Evolutionary conservation across 1,284 basidiomycete genomes (phyloP), one percentile per base, ranked within the genome.

Genomic region (Kwoniella shivajii): DNA sequence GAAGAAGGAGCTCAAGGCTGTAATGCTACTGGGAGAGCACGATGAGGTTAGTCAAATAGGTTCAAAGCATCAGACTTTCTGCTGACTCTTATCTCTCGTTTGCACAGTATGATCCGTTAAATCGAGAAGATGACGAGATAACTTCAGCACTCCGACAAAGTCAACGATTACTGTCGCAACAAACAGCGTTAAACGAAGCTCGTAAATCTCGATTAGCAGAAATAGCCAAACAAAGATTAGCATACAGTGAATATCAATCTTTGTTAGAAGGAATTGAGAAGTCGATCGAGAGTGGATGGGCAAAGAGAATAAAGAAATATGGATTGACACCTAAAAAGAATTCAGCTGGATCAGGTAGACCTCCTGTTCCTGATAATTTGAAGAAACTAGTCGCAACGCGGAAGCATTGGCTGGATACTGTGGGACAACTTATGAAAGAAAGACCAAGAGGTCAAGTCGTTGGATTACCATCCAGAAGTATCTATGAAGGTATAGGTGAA

Each of bases 61-160:
- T 18, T 36, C 20, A 22, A 11, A 37, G 6, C 4, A 38, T 39
- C 4, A n/a, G 22, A 13, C 20, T 34, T 41, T 34, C 36, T 39
- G 24, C 27, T 26, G 13, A 10, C n/a, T 37, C n/a, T 22, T 16
- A 7, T 14, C 4, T 14, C 18, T n/a, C n/a, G n/a, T n/a, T n/a
- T n/a, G n/a, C n/a, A 6, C 65, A 92, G 89, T 87, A 88, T 54
- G 87, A 92, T 72, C 89, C 85, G 66, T 80, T 85, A 1, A 82
- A 85, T 43, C 85, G 87, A 50, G 88, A 92, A 41, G 94, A 97
- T 69, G 94, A 98, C 75, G 92, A 94, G 48, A 90, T 98, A 57
- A 88, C 92, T 2, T 87, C 89, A 2, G 89, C 92, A 1, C 84
- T 98, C 2, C 88, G 95, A 1, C 86, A 90, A 57, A 90, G 90